Evolutionary conservation across 805 yeast species (phyloP).

Genomic region (Wickerhamiella occidentalis): DNA sequence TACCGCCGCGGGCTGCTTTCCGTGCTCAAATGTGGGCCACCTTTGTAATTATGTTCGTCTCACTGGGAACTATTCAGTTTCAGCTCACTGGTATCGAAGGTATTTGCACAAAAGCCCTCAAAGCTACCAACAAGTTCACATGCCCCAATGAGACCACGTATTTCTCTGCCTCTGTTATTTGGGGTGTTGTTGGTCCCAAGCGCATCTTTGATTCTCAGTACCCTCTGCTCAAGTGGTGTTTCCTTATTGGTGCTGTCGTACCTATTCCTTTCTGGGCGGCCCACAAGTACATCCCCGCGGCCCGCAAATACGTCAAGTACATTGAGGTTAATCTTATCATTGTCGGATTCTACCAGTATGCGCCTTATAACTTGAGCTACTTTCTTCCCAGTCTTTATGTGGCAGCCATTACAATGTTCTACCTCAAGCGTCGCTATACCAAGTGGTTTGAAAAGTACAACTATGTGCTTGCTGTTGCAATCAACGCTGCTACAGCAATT

Average conservation of each 20-base stretch:
- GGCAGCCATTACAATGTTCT: conserved; percentile 7
- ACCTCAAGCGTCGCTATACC: conserved; percentile 35
- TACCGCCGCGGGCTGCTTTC: conserved; percentile 34
- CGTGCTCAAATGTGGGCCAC: conserved; percentile 32
- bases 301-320: conserved; percentile 25
- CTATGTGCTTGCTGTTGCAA: conserved; percentile 43
- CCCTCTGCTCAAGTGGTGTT: conserved; percentile 52
- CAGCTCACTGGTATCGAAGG: conserved; percentile 31
- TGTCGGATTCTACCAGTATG: conserved; percentile 11
- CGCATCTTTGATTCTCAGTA: conserved; percentile 37
- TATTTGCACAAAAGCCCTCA: conserved; percentile 36
- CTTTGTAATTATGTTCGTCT: conserved; percentile 31
- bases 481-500: conserved; percentile 51
- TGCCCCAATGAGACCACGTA: conserved; percentile 32
- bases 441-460: conserved; percentile 39
- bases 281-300: conserved; percentile 18
- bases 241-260: conserved; percentile 39
- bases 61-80: conserved; percentile 34
- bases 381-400: conserved; percentile 15
- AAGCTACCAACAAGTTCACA: conserved; percentile 29
- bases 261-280: conserved; percentile 20
- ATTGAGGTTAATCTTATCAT: conserved; percentile 35
- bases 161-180: conserved; percentile 40
- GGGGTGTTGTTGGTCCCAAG: conserved; percentile 56
- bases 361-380: conserved; percentile 21